Percentiles rank a stretch among this genome's conserved stretches.
Evolutionary conservation across 1,284 basidiomycete genomes (phyloP).

Genomic region (Leccinum variabile): DNA sequence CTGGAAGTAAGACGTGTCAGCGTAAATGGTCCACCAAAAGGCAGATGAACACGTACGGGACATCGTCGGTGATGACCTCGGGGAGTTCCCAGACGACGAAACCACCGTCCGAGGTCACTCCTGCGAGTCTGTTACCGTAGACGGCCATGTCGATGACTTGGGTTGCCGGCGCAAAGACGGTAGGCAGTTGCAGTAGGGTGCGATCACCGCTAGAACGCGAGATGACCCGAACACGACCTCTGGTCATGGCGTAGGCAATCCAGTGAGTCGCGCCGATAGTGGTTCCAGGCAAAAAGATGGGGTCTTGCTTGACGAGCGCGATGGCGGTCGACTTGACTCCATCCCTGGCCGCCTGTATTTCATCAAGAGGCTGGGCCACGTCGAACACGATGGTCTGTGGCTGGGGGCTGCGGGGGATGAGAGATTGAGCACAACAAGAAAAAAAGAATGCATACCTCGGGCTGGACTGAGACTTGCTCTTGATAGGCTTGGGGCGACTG

Average conservation of each 20-base stretch:
- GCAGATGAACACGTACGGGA: conserved; percentile 57
- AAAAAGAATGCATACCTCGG: conserved; percentile 46
- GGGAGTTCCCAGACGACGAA: conserved; percentile 85
- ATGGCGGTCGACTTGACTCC: conserved; percentile 79
- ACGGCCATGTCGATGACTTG: conserved; percentile 82
- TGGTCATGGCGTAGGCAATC: conserved; percentile 90
- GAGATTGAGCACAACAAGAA: background rate
- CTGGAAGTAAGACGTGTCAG: conserved; percentile 38
- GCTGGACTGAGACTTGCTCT: conserved; percentile 53
- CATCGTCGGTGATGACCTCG: conserved; percentile 76
- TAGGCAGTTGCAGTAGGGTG: conserved; percentile 73
- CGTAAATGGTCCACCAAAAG: conserved; percentile 2
- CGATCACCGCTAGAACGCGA: conserved; percentile 82
- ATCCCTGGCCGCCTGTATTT: conserved; percentile 70
- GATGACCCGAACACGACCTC: conserved; percentile 82
- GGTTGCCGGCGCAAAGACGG: conserved; percentile 56
- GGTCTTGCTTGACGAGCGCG: conserved; percentile 78
- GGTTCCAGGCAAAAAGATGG: conserved; percentile 75
- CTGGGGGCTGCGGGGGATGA: conserved; percentile 43
- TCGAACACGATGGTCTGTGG: conserved; percentile 72
- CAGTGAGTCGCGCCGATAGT: conserved; percentile 85
- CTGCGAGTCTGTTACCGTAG: conserved; percentile 75
- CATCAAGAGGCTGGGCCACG: conserved; percentile 47
- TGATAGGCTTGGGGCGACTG: conserved; percentile 40
- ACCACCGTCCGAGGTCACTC: conserved; percentile 81